phyloP scores from a whole-genome alignment of 1,284 basidiomycete genomes.

The Sanghuangporus baumii region DNA sequence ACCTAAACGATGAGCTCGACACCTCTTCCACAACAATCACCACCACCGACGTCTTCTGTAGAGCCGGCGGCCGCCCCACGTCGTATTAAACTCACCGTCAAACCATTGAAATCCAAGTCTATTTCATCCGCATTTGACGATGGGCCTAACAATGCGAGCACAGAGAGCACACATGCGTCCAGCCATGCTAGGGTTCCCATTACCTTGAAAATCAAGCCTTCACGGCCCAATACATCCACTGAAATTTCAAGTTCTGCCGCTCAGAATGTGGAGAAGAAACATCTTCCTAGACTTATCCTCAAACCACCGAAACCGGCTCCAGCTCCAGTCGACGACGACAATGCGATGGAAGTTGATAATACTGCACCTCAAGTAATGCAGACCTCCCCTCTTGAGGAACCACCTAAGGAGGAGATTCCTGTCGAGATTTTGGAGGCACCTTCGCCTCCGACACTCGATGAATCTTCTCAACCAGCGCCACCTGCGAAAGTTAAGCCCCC shows the following conservation, averaged over 20 bases:
- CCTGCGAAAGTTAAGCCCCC: conserved; percentile 24
- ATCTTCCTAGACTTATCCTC: conserved; percentile 13
- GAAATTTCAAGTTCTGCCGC: neutral
- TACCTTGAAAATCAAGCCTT: neutral
- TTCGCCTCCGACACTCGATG: neutral
- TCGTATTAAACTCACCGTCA: conserved; percentile 15
- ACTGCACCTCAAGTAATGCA: neutral
- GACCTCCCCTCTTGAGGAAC: neutral
- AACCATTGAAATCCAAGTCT: conserved; percentile 12
- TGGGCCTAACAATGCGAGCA: neutral
- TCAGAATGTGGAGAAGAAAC: conserved; percentile 5
- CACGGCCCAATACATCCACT: neutral
- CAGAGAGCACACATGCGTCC: neutral
- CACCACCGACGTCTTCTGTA: conserved; percentile 1
- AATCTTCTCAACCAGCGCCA: neutral
- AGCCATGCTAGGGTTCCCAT: neutral
- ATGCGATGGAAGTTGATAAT: conserved; percentile 9
- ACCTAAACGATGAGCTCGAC: conserved; percentile 6
- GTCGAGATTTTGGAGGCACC: neutral
- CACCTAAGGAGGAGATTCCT: neutral
- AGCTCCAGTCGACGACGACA: neutral
- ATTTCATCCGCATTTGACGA: neutral
- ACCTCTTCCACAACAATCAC: conserved; percentile 1
- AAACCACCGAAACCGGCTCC: conserved; percentile 9
- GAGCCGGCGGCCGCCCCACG: neutral